phyloP scores from a whole-genome alignment of 208 protist species.

The Crithidia expoeki region DNA sequence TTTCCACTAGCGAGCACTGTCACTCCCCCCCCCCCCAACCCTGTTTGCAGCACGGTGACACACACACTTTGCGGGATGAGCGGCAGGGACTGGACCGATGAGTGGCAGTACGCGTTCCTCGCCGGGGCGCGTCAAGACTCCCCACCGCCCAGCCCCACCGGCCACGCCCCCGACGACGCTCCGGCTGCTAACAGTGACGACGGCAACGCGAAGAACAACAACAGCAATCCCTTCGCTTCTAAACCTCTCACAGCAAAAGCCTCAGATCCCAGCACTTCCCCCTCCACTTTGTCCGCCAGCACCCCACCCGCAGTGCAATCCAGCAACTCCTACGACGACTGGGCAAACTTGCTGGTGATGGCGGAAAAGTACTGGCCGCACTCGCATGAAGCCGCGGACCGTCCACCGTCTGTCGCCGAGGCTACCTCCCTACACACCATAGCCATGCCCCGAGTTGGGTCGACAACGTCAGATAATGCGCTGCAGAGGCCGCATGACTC shows the following conservation, averaged over 20 bases:
- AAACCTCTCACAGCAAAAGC: background rate
- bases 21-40: background rate
- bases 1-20: background rate
- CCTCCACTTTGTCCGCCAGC: background rate
- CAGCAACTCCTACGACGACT: background rate
- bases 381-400: background rate
- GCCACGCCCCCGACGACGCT: background rate
- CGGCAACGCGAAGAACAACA: background rate
- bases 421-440: background rate
- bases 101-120: background rate
- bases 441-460: background rate
- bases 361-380: background rate
- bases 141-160: background rate
- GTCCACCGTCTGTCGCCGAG: background rate
- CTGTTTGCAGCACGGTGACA: no score
- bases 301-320: background rate
- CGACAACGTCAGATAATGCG: background rate
- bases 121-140: background rate
- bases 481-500: background rate
- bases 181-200: no score
- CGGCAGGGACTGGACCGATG: background rate
- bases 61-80: background rate
- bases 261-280: background rate
- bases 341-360: background rate
- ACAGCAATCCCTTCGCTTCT: background rate